These are phyloP conservation scores for Draba incana DNA, from an alignment of 345 rosid species.

Conservation along the genomic window DNA sequence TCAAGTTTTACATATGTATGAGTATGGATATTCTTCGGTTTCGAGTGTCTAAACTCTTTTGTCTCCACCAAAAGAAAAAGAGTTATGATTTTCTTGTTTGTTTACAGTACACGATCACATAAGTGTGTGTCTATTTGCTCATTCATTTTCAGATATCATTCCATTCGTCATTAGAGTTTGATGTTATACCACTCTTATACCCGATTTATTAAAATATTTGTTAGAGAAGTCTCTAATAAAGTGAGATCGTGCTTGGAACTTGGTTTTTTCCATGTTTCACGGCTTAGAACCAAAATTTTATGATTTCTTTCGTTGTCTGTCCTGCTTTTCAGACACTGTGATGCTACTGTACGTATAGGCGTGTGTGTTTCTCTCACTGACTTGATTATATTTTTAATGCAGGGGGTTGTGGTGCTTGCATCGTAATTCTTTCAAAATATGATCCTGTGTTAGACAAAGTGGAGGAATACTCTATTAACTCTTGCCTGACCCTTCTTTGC, in stretches of 20 bases:
- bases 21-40: background rate
- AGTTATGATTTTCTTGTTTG: background rate
- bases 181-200: background rate
- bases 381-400: constrained; percentile 18
- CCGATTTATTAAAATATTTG: background rate
- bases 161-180: no score
- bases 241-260: constrained; percentile 8
- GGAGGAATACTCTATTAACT: constrained; percentile 63
- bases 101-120: background rate
- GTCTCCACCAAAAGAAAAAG: constrained; percentile 10
- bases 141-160: background rate
- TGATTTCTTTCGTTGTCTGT: background rate
- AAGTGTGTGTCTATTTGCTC: background rate
- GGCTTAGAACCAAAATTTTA: background rate
- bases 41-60: background rate
- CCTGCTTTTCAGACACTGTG: background rate
- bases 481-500: constrained; percentile 87
- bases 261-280: background rate
- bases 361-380: constrained; percentile 3
- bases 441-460: constrained; percentile 54
- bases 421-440: constrained; percentile 74
- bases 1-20: background rate
- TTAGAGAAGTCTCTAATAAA: background rate
- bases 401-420: constrained; percentile 98
- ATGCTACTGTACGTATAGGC: background rate